Conservation (phyloP, 768 basidiomycete species). For the Crepidotus variabilis region DNA sequence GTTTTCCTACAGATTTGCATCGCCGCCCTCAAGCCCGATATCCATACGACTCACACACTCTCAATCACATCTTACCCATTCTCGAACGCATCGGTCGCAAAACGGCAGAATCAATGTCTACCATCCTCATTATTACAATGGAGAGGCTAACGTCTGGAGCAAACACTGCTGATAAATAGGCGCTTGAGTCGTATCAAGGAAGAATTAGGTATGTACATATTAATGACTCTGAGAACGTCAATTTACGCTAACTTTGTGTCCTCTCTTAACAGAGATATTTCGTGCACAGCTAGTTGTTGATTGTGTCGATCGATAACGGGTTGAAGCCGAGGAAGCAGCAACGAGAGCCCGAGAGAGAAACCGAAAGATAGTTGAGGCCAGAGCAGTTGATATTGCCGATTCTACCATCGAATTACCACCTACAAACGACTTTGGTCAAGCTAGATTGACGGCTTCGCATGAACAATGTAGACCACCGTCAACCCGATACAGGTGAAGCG, state of each 20-base stretch:
- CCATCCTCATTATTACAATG: slow-evolving; percentile 17
- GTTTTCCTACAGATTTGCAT: background rate
- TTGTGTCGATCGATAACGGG: slow-evolving; percentile 42
- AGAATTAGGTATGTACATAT: slow-evolving; percentile 53
- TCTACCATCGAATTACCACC: slow-evolving; percentile 43
- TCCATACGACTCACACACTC: slow-evolving; percentile 14
- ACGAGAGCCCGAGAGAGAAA: slow-evolving; percentile 39
- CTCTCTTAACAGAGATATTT: slow-evolving; percentile 36
- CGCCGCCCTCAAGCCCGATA: background rate
- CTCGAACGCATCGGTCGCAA: slow-evolving; percentile 3
- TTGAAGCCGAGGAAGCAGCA: slow-evolving; percentile 45
- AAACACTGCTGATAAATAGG: slow-evolving; percentile 31
- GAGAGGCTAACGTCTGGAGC: slow-evolving; percentile 32
- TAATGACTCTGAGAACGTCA: background rate
- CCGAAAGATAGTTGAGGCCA: slow-evolving; percentile 42
- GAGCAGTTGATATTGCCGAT: slow-evolving; percentile 43
- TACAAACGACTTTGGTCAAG: slow-evolving; percentile 43
- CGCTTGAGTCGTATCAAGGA: slow-evolving; percentile 32
- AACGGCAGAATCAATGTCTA: slow-evolving; percentile 16
- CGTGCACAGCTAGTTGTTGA: slow-evolving; percentile 51
- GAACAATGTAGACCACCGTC: background rate
- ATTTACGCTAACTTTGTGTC: background rate
- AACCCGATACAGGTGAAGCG: slow-evolving; percentile 4
- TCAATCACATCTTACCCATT: slow-evolving; percentile 1
- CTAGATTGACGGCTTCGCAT: slow-evolving; percentile 12